Base-by-base conservation (phyloP, 345 rosid genomes). In the Euphorbia peplus region DNA sequence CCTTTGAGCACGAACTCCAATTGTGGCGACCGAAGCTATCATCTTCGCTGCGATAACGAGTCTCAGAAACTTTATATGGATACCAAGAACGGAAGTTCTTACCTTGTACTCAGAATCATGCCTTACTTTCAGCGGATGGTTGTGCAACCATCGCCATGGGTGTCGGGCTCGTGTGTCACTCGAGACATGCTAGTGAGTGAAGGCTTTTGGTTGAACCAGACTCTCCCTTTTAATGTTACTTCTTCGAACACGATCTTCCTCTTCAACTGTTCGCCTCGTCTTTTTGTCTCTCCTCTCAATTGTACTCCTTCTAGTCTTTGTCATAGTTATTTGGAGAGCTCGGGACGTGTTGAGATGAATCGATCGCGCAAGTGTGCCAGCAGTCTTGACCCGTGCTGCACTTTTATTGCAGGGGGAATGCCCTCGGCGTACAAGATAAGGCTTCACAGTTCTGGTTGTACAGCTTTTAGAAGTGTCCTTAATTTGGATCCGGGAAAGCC, bases 391-490 rank as follows among this genome's bases (percentile, higher is more conserved):
- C 87, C 81, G 0, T 87, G 89, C 59, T 85, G 87, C 81, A 83
- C 86, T 7, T 87, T 87, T 24, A 56, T 80, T 4, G 82, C 85
- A 0, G 92, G 92, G 5, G 92, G 92, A 59, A 79, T 77, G 86
- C 92, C 92, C 53, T 85, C 89, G 0, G 87, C 92, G 0, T 87
- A 83, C 66, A 85, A 79, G 81, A 85, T 85, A 5, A 53, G 87
- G 76, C 87, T 87, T 63, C 92, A 87, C 64, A 75, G 60, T 72
- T 87, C 89, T 0, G 89, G 92, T 26, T 85, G 89, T 65, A 80
- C 54, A 69, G 89, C 87, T 29, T 87, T 87, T 29, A 75, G 86
- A 73, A 87, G 92, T 68, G 72, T 87, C 44, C 70, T 83, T 64
- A 70, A 79, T 63, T 72, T 83, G 73, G 79, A 87, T 68, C 84